Evolutionary conservation across 495 filamentous ascomycete species (phyloP).

Genomic region (Penicillium dipodomyicola): DNA sequence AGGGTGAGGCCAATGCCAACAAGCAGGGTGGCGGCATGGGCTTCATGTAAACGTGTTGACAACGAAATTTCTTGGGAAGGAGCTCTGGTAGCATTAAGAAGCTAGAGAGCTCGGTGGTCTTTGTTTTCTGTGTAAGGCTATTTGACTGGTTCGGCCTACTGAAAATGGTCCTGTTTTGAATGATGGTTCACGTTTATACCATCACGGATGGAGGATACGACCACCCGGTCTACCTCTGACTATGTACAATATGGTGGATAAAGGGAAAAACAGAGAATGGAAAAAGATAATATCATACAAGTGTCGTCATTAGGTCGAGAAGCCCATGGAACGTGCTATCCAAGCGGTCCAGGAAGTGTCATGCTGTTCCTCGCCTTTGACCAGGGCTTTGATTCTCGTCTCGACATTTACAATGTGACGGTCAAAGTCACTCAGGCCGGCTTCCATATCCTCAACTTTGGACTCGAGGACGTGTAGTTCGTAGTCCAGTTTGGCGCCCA

Average conservation of each 20-base stretch:
- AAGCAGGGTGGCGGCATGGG: slow-evolving; percentile 49
- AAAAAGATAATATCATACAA: slow-evolving; percentile 24
- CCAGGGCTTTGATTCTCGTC: slow-evolving; percentile 66
- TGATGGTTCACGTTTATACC: slow-evolving; percentile 27
- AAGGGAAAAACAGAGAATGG: slow-evolving; percentile 15
- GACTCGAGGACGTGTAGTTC: slow-evolving; percentile 78
- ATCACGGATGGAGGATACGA: slow-evolving; percentile 21
- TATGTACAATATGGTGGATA: slow-evolving; percentile 34
- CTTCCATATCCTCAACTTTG: slow-evolving; percentile 85
- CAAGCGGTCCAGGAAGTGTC: slow-evolving; percentile 58
- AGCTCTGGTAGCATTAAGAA: slow-evolving; percentile 3
- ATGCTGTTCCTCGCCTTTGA: slow-evolving; percentile 57
- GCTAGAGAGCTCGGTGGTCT: slow-evolving; percentile 3
- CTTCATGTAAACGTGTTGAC: slow-evolving; percentile 48
- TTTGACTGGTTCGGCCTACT: slow-evolving; percentile 10
- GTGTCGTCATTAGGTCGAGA: slow-evolving; percentile 20
- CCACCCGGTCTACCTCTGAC: slow-evolving; percentile 22
- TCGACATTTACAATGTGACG: slow-evolving; percentile 78
- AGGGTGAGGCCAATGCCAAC: slow-evolving; percentile 55
- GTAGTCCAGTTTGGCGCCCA: slow-evolving; percentile 90
- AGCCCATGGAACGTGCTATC: slow-evolving; percentile 40
- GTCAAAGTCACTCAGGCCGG: slow-evolving; percentile 76
- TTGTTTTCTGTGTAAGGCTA: slow-evolving; percentile 12
- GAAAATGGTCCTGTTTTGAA: slow-evolving; percentile 5
- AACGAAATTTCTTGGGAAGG: slow-evolving; percentile 2